A percentile compares a stretch with the other conserved stretches of the same genome.
phyloP scores from a whole-genome alignment of 352 stramenopile genomes.

The Pythium monospermum region DNA sequence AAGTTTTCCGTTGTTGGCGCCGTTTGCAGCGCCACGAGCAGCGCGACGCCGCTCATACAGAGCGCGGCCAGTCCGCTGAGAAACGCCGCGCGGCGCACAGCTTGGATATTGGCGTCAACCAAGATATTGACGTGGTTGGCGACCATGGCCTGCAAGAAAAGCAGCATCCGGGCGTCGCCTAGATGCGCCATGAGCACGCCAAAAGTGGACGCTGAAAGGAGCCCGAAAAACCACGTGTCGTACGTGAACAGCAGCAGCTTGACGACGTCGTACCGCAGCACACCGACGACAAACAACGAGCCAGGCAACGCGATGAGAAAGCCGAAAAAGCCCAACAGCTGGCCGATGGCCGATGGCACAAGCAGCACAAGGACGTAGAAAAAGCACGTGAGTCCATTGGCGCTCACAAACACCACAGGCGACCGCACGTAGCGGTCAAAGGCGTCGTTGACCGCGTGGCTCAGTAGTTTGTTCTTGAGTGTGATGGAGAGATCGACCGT shows the following conservation, averaged over 20 bases:
- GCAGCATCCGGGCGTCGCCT: slow-evolving; percentile 2
- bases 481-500: too few species aligned
- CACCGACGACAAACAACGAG: too few species aligned
- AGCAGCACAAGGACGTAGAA: too few species aligned
- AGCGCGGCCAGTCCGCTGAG: slow-evolving; percentile 9
- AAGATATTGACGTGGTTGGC: slow-evolving; percentile 21
- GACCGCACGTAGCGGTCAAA: too few species aligned
- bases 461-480: too few species aligned
- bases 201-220: background rate
- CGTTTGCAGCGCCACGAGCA: background rate
- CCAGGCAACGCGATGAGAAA: too few species aligned
- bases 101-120: slow-evolving; percentile 17
- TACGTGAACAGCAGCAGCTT: slow-evolving; percentile 13
- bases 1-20: slow-evolving; percentile 6
- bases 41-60: background rate
- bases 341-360: too few species aligned
- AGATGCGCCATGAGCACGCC: slow-evolving; percentile 5
- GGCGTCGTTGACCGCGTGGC: too few species aligned
- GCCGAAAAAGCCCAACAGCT: too few species aligned
- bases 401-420: too few species aligned
- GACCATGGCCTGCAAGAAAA: slow-evolving; percentile 5
- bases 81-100: slow-evolving; percentile 4
- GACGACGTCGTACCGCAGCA: too few species aligned
- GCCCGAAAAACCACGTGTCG: slow-evolving; percentile 15
- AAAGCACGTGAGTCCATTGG: too few species aligned